phyloP scores from a whole-genome alignment of 2,329 filamentous ascomycete genomes.

The Colletotrichum sp. region DNA sequence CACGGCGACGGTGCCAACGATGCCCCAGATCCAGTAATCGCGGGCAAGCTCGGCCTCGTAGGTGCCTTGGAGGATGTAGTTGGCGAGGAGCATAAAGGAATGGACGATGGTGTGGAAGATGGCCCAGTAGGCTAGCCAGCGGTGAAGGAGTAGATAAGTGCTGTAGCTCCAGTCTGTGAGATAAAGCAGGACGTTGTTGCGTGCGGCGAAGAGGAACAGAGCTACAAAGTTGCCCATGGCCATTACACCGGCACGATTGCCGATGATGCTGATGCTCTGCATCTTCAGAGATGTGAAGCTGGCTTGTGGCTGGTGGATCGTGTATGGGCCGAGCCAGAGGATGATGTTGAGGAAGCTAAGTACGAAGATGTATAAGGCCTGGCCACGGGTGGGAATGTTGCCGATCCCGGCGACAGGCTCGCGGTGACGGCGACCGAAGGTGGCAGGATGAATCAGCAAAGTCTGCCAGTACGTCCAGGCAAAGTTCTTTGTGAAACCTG shows the following conservation, averaged over 20 bases:
- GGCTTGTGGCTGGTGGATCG: constrained; percentile 30
- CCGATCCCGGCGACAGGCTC: constrained; percentile 32
- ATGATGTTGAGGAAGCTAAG: constrained; percentile 38
- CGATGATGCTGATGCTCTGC: constrained; percentile 34
- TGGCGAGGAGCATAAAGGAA: constrained; percentile 2
- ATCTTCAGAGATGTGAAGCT: constrained; percentile 26
- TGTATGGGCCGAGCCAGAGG: constrained; percentile 35
- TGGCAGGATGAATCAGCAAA: constrained; percentile 32
- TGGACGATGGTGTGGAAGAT: constrained; percentile 9
- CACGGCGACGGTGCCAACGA: constrained; percentile 17
- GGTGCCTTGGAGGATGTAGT: background rate
- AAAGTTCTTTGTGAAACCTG: constrained; percentile 24
- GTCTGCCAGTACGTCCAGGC: constrained; percentile 11
- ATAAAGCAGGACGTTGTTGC: constrained; percentile 1
- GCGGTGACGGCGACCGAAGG: constrained; percentile 35
- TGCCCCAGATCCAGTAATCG: constrained; percentile 27
- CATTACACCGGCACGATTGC: constrained; percentile 17
- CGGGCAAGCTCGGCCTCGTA: constrained; percentile 6
- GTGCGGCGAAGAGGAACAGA: background rate
- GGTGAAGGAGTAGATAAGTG: constrained; percentile 12
- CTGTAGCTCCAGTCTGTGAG: constrained; percentile 11
- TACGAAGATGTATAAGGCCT: constrained; percentile 36
- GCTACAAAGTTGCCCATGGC: constrained; percentile 11
- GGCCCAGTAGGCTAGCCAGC: constrained; percentile 11
- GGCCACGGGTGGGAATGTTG: constrained; percentile 38